Evolutionary conservation across 352 stramenopile species (phyloP).

Genomic region (Phytophthora rubi): DNA sequence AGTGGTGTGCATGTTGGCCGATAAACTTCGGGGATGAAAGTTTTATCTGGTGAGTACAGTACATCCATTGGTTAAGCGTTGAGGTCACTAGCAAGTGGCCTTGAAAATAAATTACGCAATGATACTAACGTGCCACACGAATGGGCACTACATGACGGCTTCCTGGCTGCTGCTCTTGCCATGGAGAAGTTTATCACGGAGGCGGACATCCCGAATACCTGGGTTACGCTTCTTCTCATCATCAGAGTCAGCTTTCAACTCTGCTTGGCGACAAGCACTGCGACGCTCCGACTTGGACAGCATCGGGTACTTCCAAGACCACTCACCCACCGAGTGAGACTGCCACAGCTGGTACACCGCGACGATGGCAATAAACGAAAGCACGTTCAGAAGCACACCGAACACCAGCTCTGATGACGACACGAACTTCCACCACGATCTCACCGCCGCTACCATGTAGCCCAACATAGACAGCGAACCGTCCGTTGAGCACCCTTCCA

Average conservation of each 20-base stretch:
- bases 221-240: conserved; percentile 15
- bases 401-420: conserved; percentile 70
- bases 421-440: conserved; percentile 55
- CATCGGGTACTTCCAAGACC: conserved; percentile 14
- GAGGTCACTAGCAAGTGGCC: background rate
- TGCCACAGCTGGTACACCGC: conserved; percentile 68
- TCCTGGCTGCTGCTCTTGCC: conserved; percentile 8
- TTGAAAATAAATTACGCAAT: conserved; percentile 7
- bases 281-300: conserved; percentile 2
- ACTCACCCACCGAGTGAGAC: conserved; percentile 18
- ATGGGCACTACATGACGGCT: background rate
- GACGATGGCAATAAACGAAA: conserved; percentile 76
- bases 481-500: conserved; percentile 35
- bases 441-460: conserved; percentile 39
- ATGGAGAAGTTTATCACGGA: conserved; percentile 3
- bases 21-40: background rate
- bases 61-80: background rate
- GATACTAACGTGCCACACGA: background rate
- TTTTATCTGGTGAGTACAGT: too few species aligned
- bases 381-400: conserved; percentile 72
- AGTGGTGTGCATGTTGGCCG: background rate
- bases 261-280: background rate
- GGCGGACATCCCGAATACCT: conserved; percentile 5
- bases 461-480: conserved; percentile 39
- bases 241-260: background rate